Percentiles rank a stretch among this genome's conserved stretches.
Conservation (phyloP, 306 rosid genomes). For the Sicyos edulis region DNA sequence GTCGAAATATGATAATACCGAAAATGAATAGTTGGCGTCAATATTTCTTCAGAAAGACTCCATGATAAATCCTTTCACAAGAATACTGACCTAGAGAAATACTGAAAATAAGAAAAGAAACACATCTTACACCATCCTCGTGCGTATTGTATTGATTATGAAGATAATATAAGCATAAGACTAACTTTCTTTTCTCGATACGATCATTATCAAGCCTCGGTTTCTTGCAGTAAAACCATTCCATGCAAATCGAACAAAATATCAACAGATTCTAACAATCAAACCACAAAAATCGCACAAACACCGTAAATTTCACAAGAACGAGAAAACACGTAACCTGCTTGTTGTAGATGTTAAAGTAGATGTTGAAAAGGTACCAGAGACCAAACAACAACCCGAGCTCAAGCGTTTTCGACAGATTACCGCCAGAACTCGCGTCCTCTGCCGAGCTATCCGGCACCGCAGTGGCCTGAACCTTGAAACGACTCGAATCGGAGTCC, state of each 20-base stretch:
- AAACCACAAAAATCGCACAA: neutral
- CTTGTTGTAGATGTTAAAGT: slow-evolving; percentile 87
- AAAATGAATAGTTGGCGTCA: neutral
- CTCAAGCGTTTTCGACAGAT: slow-evolving; percentile 41
- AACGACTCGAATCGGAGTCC: slow-evolving; percentile 24
- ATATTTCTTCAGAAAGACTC: neutral
- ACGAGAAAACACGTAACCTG: slow-evolving; percentile 42
- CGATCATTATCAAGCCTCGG: neutral
- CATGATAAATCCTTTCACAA: neutral
- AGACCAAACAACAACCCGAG: slow-evolving; percentile 64
- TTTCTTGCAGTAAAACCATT: neutral
- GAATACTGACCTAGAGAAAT: neutral
- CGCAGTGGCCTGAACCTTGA: slow-evolving; percentile 48
- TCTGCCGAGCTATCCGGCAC: slow-evolving; percentile 49
- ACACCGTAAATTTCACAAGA: neutral
- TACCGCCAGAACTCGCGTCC: slow-evolving; percentile 17
- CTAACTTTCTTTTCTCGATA: neutral
- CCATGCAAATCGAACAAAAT: slow-evolving; percentile 9
- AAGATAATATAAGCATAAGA: slow-evolving; percentile 3
- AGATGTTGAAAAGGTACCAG: slow-evolving; percentile 83
- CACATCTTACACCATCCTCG: neutral
- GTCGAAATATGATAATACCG: slow-evolving; percentile 1
- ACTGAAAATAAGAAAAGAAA: neutral
- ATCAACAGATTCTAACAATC: neutral
- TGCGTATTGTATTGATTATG: neutral